Base-by-base conservation (phyloP, 2,329 filamentous ascomycete species). In the Neophaeococcomyces mojaviensis region DNA sequence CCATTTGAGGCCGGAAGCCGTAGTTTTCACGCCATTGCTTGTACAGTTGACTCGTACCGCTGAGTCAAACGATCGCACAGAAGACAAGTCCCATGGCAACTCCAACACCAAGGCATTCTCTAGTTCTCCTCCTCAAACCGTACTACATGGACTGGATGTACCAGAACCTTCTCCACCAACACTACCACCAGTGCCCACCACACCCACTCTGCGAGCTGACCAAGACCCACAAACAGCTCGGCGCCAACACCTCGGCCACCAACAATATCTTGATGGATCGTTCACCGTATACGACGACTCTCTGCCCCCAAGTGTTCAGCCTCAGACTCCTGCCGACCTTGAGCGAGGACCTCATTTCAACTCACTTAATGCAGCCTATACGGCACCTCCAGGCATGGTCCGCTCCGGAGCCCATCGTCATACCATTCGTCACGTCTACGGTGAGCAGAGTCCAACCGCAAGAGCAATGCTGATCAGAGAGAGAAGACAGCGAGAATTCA, bases 241-340 rank as follows among this genome's bases (percentile, higher is more conserved):
- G 16, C 47, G 40, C 13, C 19, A 47, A 34, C 47, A 47, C 37
- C 24, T 28, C 10, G 13, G 24, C 6, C n/a, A 37, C 13, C 41
- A 44, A 19, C 49, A 36, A 40, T 50, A 49, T 37, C 42, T 55
- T 6, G 55, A 57, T 32, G 48, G 49, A 6, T 47, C 50, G 9
- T 57, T 55, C 37, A 50, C 49, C 2, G 53, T 58, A 19, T 58
- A 55, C 34, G 53, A 55, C 34, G 54, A 58, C 39, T 54, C 50
- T 18, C 34, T 55, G 26, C 49, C 53, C 20, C 43, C 48, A 8
- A 26, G 26, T 15, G 39, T 43, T 18, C 55, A 57, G 28, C 55
- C 55, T 15, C 54, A 54, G 33, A 58, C 54, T n/a, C 55, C 55
- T 13, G 53, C 52, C 4, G 54, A 58, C 35, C 49, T 55, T 13